Base-by-base conservation (phyloP, 768 basidiomycete genomes). In the Tylopilus sp. region DNA sequence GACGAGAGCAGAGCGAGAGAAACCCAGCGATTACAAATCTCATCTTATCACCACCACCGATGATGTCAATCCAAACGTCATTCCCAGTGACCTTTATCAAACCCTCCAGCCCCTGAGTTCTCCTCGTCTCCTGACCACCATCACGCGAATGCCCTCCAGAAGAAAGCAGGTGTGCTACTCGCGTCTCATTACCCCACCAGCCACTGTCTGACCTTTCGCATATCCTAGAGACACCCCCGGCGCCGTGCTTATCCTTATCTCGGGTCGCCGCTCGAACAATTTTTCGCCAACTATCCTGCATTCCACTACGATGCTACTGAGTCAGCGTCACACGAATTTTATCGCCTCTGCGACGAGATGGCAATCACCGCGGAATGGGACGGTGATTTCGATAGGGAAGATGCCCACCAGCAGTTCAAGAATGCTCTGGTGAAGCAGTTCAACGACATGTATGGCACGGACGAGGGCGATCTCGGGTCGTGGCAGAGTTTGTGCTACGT, bases 401-500 rank as follows among this genome's bases (percentile, higher is more conserved):
- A 8, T 0, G 60, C 60, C 0, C 48, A 59, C 5, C 2, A 1
- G 0, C 18, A 41, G 0, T 61, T 62, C 43, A 63, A 53, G 3
- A 41, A 63, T 3, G 49, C 53, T 0, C 47, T 63, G 6, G 60
- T 61, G 0, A 4, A 30, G 0, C 57, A 61, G 3, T 63, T 61
- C 35, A 59, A 61, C 11, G 2, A 31, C 1, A 40, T 62, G 2
- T 61, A 59, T 4, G 60, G 60, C 0, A 59, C 51, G 0, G 44
- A 61, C 11, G 51, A 43, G 2, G 13, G 45, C 1, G 6, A 44
- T 0, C 46, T 62, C 7, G 40, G 2, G 0, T 17, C 36, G 0
- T 62, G 60, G 60, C 57, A 61, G 9, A 52, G 46, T 0, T 8
- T 61, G 0, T 61, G 60, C 9, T 4, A 20, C 2, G 30, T 52